Percentiles rank a stretch among this genome's conserved stretches.
These are phyloP conservation scores for Saccharomycopsis fodiens DNA, from an alignment of 805 yeast genomes.

Conservation along the genomic window DNA sequence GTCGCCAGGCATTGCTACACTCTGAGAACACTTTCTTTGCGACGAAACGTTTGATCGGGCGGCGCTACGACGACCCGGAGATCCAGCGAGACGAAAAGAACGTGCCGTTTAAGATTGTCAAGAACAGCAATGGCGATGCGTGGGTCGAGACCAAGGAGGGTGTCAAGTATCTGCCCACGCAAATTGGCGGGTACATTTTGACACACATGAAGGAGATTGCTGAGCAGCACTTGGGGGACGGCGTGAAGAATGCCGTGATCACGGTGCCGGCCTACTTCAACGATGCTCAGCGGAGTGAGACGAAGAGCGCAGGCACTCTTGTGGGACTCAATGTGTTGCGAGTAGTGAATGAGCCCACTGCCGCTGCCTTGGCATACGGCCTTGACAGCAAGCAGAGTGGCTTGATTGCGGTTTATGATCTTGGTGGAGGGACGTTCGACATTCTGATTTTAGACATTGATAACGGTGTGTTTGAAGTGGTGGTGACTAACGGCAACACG, in stretches of 20 bases:
- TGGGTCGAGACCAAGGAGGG: constrained; percentile 44
- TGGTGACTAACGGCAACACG: constrained; percentile 79
- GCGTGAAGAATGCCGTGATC: constrained; percentile 64
- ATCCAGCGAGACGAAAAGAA: constrained; percentile 58
- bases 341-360: constrained; percentile 79
- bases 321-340: constrained; percentile 72
- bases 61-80: constrained; percentile 60
- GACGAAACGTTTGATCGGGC: constrained; percentile 74
- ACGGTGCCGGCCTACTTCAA: constrained; percentile 84
- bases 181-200: constrained; percentile 59
- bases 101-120: constrained; percentile 56
- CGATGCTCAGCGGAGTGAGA: constrained; percentile 76
- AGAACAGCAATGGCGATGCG: constrained; percentile 60
- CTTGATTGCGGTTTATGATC: constrained; percentile 50
- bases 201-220: constrained; percentile 62
- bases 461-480: constrained; percentile 73
- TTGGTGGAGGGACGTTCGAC: constrained; percentile 85
- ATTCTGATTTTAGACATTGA: constrained; percentile 72
- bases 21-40: constrained; percentile 76
- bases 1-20: constrained; percentile 68
- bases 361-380: constrained; percentile 81
- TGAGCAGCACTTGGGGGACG: constrained; percentile 44
- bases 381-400: constrained; percentile 41
- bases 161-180: constrained; percentile 54
- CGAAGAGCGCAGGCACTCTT: constrained; percentile 68